Conservation (phyloP, 148 eudicot species). For the Tetragonia tetragonoides region DNA sequence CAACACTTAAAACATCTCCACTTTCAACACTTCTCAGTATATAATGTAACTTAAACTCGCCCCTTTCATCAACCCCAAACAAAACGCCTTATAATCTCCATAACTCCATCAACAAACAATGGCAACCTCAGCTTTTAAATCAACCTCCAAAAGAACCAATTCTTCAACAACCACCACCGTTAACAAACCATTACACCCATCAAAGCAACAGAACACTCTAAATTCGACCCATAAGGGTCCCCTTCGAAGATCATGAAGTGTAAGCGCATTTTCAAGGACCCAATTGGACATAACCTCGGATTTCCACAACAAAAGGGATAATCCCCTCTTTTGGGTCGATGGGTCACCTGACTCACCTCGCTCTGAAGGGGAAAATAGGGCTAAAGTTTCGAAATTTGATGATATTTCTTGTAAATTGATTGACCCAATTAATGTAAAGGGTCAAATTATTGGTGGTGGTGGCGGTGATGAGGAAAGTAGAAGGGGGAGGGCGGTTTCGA, state of each 20-base stretch:
- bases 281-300: slow-evolving; percentile 37
- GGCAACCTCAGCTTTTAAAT: background rate
- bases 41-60: too few relatives aligned
- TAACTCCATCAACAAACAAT: background rate
- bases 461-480: slow-evolving; percentile 25
- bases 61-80: background rate
- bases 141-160: background rate
- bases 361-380: slow-evolving; percentile 22
- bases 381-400: slow-evolving; percentile 16
- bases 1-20: too few relatives aligned
- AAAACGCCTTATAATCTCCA: too few relatives aligned
- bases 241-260: slow-evolving; percentile 53
- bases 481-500: slow-evolving; percentile 59
- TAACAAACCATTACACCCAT: background rate
- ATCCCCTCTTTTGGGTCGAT: slow-evolving; percentile 60
- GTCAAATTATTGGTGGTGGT: background rate
- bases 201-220: slow-evolving; percentile 4
- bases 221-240: slow-evolving; percentile 29
- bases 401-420: slow-evolving; percentile 16
- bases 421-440: background rate
- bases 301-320: slow-evolving; percentile 57
- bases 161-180: background rate
- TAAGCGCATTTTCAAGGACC: slow-evolving; percentile 45
- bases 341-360: slow-evolving; percentile 40
- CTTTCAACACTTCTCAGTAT: too few relatives aligned